Conservation (phyloP, 306 rosid species). For the Quercus dentata region DNA sequence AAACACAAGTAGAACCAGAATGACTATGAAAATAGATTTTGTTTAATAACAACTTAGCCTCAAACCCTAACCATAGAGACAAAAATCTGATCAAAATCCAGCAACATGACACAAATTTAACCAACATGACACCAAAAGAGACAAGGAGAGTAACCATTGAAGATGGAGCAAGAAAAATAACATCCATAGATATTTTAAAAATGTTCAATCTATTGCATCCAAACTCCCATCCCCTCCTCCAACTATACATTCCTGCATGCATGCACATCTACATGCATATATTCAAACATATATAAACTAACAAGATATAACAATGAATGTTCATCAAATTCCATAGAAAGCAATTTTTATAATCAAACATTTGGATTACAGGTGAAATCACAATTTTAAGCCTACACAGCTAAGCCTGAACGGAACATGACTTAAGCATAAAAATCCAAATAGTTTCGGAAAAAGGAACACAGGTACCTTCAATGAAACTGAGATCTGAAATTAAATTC, state of each 20-base stretch:
- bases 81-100: background rate
- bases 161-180: background rate
- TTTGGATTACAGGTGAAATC: background rate
- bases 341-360: background rate
- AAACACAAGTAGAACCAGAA: background rate
- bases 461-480: background rate
- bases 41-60: background rate
- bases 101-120: background rate
- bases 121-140: background rate
- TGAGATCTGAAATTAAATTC: background rate
- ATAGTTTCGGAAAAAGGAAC: background rate
- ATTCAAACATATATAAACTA: background rate
- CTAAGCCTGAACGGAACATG: background rate
- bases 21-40: background rate
- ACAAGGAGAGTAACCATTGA: background rate
- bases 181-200: background rate
- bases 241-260: too few species aligned
- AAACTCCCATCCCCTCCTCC: background rate
- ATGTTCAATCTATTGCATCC: background rate
- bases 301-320: background rate
- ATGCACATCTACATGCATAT: too few species aligned
- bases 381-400: background rate
- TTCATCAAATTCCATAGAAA: background rate
- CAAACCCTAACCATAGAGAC: background rate
- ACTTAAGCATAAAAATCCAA: background rate